These are phyloP conservation scores for Leccinum broughii DNA, from an alignment of 768 basidiomycete species.

Conservation along the genomic window DNA sequence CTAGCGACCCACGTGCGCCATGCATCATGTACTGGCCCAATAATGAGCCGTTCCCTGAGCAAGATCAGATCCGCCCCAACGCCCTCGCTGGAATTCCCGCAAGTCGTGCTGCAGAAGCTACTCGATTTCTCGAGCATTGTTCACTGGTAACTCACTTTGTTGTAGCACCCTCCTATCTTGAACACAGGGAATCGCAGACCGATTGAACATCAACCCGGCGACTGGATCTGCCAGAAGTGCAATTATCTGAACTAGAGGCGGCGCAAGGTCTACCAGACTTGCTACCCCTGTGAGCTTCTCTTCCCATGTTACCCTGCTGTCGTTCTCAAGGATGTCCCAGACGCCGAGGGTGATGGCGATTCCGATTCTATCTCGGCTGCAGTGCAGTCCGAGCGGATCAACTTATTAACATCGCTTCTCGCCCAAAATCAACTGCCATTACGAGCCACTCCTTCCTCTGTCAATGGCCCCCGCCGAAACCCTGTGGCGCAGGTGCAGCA, in stretches of 20 bases:
- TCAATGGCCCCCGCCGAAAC: slow-evolving; percentile 39
- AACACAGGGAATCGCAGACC: slow-evolving; percentile 89
- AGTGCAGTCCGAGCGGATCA: slow-evolving; percentile 83
- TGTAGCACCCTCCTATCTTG: slow-evolving; percentile 81
- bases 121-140: neutral
- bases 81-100: slow-evolving; percentile 56
- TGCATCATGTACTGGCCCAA: slow-evolving; percentile 92
- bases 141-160: slow-evolving; percentile 1
- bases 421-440: slow-evolving; percentile 49
- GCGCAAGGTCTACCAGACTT: slow-evolving; percentile 88
- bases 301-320: slow-evolving; percentile 9
- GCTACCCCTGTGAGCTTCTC: slow-evolving; percentile 67
- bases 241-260: slow-evolving; percentile 88
- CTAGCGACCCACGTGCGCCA: slow-evolving; percentile 65
- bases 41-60: slow-evolving; percentile 81
- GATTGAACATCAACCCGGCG: slow-evolving; percentile 81
- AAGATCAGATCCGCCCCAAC: slow-evolving; percentile 72
- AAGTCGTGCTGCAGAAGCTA: slow-evolving; percentile 20
- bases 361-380: slow-evolving; percentile 85
- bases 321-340: slow-evolving; percentile 37
- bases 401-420: slow-evolving; percentile 73
- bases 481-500: slow-evolving; percentile 48
- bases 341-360: slow-evolving; percentile 87
- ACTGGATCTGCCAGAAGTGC: slow-evolving; percentile 83
- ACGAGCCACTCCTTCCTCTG: slow-evolving; percentile 15